These are phyloP conservation scores for Beta lomatogona DNA, from an alignment of 179 eudicot genomes.

Conservation along the genomic window DNA sequence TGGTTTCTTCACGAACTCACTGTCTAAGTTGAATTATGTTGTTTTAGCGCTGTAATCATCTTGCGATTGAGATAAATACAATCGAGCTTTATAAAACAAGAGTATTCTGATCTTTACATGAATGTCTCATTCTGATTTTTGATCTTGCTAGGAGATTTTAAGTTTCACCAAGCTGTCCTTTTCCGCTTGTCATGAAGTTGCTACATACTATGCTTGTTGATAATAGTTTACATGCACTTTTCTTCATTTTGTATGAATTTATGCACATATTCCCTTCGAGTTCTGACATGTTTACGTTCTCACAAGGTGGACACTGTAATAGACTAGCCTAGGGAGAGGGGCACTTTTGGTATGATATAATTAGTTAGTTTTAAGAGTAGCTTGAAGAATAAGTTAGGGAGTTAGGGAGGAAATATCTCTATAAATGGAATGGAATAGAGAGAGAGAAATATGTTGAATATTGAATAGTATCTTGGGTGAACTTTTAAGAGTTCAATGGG, in stretches of 20 bases:
- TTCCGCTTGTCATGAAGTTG: not conserved
- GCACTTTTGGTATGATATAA: no score
- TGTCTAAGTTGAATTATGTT: not conserved
- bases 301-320: not conserved
- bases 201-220: not conserved
- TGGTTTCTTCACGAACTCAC: not conserved
- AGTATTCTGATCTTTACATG: not conserved
- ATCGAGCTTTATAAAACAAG: not conserved
- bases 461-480: no score
- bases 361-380: no score
- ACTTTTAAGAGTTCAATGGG: no score
- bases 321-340: no score
- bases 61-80: not conserved
- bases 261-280: not conserved
- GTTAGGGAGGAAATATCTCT: no score
- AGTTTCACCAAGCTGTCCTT: not conserved
- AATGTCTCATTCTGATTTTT: not conserved
- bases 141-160: not conserved
- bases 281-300: not conserved
- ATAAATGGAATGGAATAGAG: no score
- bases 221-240: no score
- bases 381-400: no score
- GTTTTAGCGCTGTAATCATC: no score
- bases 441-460: no score
- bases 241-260: not conserved